These are phyloP conservation scores for Rhytidhysteron rufulum DNA, from an alignment of 2,329 filamentous ascomycete genomes.

Conservation along the genomic window DNA sequence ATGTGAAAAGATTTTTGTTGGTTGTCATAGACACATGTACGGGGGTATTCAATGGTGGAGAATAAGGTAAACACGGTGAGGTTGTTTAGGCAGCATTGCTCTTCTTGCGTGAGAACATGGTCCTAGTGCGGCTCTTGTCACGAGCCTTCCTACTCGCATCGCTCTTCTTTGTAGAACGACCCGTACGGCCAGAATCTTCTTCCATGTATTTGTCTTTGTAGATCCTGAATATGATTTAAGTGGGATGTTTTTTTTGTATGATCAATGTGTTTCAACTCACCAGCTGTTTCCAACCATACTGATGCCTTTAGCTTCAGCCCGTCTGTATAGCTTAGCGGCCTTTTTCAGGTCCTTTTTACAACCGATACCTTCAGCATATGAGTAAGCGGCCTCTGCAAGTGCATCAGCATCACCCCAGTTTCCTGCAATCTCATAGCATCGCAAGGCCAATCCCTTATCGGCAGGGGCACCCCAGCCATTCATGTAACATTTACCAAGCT, in stretches of 20 bases:
- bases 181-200: slow-evolving; percentile 46
- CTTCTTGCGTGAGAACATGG: slow-evolving; percentile 66
- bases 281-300: slow-evolving; percentile 98
- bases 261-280: slow-evolving; percentile 55
- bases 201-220: slow-evolving; percentile 90
- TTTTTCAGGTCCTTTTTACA: slow-evolving; percentile 96
- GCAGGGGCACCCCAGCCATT: slow-evolving; percentile 97
- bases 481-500: slow-evolving; percentile 93
- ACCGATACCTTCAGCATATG: slow-evolving; percentile 88
- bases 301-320: slow-evolving; percentile 89
- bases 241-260: neutral
- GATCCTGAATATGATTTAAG: slow-evolving; percentile 60
- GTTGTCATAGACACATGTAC: slow-evolving; percentile 31
- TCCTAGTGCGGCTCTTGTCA: slow-evolving; percentile 72
- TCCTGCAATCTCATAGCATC: slow-evolving; percentile 95
- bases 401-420: slow-evolving; percentile 95
- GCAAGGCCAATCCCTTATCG: slow-evolving; percentile 79
- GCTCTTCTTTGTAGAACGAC: slow-evolving; percentile 43
- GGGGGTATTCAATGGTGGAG: slow-evolving; percentile 4
- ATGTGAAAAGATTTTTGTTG: slow-evolving; percentile 13
- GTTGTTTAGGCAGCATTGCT: slow-evolving; percentile 19
- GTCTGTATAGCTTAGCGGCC: slow-evolving; percentile 83
- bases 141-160: slow-evolving; percentile 58
- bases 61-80: slow-evolving; percentile 4
- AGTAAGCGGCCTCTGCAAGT: slow-evolving; percentile 89